These are phyloP conservation scores for Podaxis pistillaris DNA, from an alignment of 768 basidiomycete genomes.

Conservation along the genomic window DNA sequence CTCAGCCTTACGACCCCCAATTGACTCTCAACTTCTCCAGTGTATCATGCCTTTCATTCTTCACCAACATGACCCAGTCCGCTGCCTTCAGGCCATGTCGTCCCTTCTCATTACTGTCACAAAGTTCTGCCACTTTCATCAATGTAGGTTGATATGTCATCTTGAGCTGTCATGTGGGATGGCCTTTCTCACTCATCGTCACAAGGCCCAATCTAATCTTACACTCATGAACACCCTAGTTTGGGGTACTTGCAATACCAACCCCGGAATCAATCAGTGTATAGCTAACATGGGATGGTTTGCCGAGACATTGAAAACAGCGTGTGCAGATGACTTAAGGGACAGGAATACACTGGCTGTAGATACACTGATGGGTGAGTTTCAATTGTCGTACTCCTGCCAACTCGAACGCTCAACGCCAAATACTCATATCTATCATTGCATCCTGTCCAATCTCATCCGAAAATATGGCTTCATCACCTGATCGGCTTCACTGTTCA, in stretches of 20 bases:
- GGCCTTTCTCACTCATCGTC: constrained; percentile 12
- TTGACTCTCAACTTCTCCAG: constrained; percentile 68
- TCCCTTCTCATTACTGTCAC: constrained; percentile 66
- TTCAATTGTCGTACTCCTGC: not conserved
- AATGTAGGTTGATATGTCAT: constrained; percentile 38
- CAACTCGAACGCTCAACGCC: constrained; percentile 8
- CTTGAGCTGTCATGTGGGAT: not conserved
- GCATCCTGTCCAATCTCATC: not conserved
- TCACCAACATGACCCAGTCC: constrained; percentile 69
- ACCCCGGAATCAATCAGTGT: constrained; percentile 47
- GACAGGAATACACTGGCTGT: constrained; percentile 50
- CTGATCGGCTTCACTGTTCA: not conserved
- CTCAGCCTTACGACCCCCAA: constrained; percentile 67
- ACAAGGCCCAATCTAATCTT: constrained; percentile 62
- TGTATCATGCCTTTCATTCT: constrained; percentile 63
- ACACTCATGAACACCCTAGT: constrained; percentile 64
- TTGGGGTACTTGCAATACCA: constrained; percentile 82
- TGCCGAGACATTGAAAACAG: constrained; percentile 40
- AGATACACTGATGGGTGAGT: constrained; percentile 55
- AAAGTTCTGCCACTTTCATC: constrained; percentile 52
- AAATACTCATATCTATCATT: not conserved
- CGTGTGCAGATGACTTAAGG: constrained; percentile 58
- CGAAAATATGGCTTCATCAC: not conserved
- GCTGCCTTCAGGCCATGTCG: constrained; percentile 69
- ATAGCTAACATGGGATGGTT: constrained; percentile 68